Base-by-base conservation (phyloP, 2,329 filamentous ascomycete species). In the Penicillium sp. region DNA sequence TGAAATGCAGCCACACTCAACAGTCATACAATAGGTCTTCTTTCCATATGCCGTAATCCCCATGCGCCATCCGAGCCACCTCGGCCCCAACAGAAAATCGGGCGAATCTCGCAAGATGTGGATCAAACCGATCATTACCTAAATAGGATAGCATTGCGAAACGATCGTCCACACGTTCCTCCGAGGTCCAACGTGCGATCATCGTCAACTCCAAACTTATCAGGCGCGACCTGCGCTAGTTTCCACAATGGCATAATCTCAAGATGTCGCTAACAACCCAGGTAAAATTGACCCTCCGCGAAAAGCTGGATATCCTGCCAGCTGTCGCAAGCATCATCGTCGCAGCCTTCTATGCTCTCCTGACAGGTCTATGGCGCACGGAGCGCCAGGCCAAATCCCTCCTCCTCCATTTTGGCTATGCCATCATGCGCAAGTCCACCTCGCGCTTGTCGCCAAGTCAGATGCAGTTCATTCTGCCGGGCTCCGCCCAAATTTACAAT, bases 371-470 rank as follows among this genome's bases (percentile, higher is more conserved):
- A 19, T 65, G 64, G 59, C 71, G 69, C 16, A 64, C 64, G 13
- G 60, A 68, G 14, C 59, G 65, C 26, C 61, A 72, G 58, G 72
- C 72, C 21, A 67, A 67, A 21, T 65, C 68, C 4, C 58, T 71
- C 52, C 59, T 69, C 44, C 58, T 75, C 45, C 72, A 75, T 60
- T 57, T 75, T 31, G 71, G 71, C 27, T 75, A 75, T 64, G 70
- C 72, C 1, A 57, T 70, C 8, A 66, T 73, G 37, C 69, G 72
- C 53, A 71, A 72, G 55, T 57, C 64, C 3, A 74, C 70, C 1
- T 39, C 58, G 19, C 69, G 72, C 4, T 37, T 75, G 45, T 64
- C 65, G 48, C 63, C 54, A 21, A 50, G 45, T 50, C 72, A 75
- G 54, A 62, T 75, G 62, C 72, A 75, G 63, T 71, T 62, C 13